A percentile compares a stretch with the other conserved stretches of the same genome.
These are phyloP conservation scores for Phytophthora constricta DNA, from an alignment of 352 stramenopile species.

Conservation along the genomic window DNA sequence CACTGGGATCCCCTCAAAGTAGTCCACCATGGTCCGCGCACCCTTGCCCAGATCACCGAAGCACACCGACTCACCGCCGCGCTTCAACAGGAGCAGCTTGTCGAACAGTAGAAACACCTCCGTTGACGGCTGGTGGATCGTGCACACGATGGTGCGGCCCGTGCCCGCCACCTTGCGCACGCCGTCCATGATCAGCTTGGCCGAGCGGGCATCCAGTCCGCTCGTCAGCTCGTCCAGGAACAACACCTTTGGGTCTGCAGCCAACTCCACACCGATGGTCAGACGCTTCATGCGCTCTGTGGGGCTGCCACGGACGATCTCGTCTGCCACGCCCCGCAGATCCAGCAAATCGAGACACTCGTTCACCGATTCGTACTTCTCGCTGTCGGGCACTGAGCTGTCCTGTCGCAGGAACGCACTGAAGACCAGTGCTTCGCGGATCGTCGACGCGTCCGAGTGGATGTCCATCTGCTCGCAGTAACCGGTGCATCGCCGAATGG, in stretches of 20 bases:
- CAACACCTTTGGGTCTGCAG: conserved; percentile 74
- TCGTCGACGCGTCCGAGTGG: conserved; percentile 85
- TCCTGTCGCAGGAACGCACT: conserved; percentile 73
- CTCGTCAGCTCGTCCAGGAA: conserved; percentile 78
- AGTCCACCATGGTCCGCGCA: conserved; percentile 47
- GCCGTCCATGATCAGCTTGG: conserved; percentile 81
- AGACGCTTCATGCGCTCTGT: conserved; percentile 53
- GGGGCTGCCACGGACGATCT: conserved; percentile 47
- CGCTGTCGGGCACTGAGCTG: conserved; percentile 29
- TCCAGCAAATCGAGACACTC: conserved; percentile 46
- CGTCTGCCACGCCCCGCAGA: conserved; percentile 34
- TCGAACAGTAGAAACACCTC: conserved; percentile 88
- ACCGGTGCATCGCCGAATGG: conserved; percentile 39
- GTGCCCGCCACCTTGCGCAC: conserved; percentile 59
- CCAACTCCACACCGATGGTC: conserved; percentile 89
- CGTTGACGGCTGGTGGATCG: conserved; percentile 91
- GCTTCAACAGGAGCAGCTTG: conserved; percentile 86
- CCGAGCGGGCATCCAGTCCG: conserved; percentile 53
- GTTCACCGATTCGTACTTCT: conserved; percentile 42
- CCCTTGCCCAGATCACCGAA: conserved; percentile 78
- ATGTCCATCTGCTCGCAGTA: conserved; percentile 88
- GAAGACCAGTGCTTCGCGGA: conserved; percentile 87
- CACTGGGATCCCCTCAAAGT: conserved; percentile 78
- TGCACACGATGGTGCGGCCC: conserved; percentile 85
- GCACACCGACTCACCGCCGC: conserved; percentile 81